These are phyloP conservation scores for Ogataea salicorniae DNA, from an alignment of 805 yeast species.

Conservation along the genomic window DNA sequence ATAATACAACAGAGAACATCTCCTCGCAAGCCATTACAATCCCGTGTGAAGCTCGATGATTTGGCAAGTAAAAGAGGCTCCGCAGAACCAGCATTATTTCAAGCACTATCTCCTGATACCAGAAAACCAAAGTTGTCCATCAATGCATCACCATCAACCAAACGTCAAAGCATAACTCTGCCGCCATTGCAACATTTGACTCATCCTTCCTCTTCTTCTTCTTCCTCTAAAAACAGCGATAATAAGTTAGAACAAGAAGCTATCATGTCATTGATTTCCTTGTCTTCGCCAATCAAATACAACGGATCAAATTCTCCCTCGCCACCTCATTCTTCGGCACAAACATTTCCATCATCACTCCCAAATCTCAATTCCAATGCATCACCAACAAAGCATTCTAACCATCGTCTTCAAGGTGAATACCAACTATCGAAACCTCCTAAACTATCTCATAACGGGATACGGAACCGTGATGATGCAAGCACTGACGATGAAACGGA, in stretches of 20 bases:
- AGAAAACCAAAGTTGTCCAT: slow-evolving; percentile 13
- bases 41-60: slow-evolving; percentile 20
- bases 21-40: neutral
- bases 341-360: neutral
- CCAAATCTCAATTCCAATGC: neutral
- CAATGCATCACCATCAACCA: slow-evolving; percentile 1
- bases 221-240: slow-evolving; percentile 8
- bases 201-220: neutral
- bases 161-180: neutral
- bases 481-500: slow-evolving; percentile 2
- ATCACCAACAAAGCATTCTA: neutral
- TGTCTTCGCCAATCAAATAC: slow-evolving; percentile 45
- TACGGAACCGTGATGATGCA: neutral
- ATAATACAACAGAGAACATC: too few relatives aligned
- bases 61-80: slow-evolving; percentile 24
- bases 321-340: slow-evolving; percentile 7
- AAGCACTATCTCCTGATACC: slow-evolving; percentile 20
- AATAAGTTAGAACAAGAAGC: slow-evolving; percentile 48
- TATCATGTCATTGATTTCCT: slow-evolving; percentile 48
- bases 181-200: neutral
- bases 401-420: neutral
- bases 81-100: slow-evolving; percentile 21
- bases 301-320: slow-evolving; percentile 22
- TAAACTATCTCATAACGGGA: neutral
- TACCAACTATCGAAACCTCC: neutral